These are phyloP conservation scores for Sclerospora graminicola DNA, from an alignment of 352 stramenopile genomes.

Conservation along the genomic window DNA sequence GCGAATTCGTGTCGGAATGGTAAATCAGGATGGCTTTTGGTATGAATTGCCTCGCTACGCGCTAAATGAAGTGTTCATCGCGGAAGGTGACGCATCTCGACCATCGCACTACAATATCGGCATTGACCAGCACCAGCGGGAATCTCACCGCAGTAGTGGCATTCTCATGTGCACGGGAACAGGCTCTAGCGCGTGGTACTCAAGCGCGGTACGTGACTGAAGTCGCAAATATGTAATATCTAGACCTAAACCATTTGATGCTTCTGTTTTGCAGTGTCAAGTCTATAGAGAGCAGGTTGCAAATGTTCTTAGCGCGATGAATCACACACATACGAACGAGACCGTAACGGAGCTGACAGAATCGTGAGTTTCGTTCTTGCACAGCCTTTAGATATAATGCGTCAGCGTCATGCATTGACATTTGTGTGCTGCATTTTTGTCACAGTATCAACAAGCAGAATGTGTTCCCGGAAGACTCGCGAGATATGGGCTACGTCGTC, in stretches of 20 bases:
- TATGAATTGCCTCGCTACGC: slow-evolving; percentile 79
- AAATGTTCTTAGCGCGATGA: slow-evolving; percentile 72
- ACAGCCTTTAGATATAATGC: background rate
- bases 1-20: slow-evolving; percentile 80
- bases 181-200: slow-evolving; percentile 83
- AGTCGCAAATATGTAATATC: background rate
- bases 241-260: no score
- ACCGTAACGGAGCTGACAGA: slow-evolving; percentile 82
- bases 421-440: slow-evolving; percentile 1
- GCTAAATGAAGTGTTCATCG: slow-evolving; percentile 86
- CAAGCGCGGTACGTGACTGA: slow-evolving; percentile 54
- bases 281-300: slow-evolving; percentile 81
- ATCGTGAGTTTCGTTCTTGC: slow-evolving; percentile 31
- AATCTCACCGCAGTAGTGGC: slow-evolving; percentile 80
- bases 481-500: slow-evolving; percentile 82
- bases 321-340: slow-evolving; percentile 84
- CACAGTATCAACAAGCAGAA: slow-evolving; percentile 82
- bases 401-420: background rate
- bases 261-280: slow-evolving; percentile 52
- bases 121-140: slow-evolving; percentile 80
- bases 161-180: slow-evolving; percentile 85
- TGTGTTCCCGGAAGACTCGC: slow-evolving; percentile 70
- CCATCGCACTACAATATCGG: slow-evolving; percentile 85
- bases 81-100: slow-evolving; percentile 73
- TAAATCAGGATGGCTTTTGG: slow-evolving; percentile 84